phyloP scores from a whole-genome alignment of 2,329 filamentous ascomycete genomes.

The Berkeleyomyces basicola region DNA sequence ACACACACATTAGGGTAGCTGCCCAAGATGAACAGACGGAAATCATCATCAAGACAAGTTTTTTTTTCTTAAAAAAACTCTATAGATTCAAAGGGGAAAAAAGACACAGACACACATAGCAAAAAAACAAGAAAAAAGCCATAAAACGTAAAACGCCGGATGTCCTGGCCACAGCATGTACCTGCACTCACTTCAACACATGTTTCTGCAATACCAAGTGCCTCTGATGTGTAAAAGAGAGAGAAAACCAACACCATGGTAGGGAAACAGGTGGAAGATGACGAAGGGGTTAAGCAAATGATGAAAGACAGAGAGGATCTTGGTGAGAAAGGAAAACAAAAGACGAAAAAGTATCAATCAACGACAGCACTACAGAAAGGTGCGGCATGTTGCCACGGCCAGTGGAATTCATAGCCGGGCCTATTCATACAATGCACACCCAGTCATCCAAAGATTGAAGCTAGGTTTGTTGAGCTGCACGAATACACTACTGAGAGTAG shows the following conservation, averaged over 20 bases:
- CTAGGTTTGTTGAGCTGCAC: not conserved
- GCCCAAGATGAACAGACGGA: not conserved
- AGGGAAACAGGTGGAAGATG: constrained; percentile 1
- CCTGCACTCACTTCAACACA: constrained; percentile 1
- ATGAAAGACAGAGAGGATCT: not conserved
- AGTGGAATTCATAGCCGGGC: no score
- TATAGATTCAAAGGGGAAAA: constrained; percentile 1
- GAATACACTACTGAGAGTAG: not conserved
- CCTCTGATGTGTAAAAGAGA: not conserved
- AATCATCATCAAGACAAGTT: not conserved
- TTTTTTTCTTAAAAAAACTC: not conserved
- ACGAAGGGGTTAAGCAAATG: not conserved
- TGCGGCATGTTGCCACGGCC: no score
- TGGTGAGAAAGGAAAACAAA: not conserved
- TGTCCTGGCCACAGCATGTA: constrained; percentile 2
- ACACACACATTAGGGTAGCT: not conserved
- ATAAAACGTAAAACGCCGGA: constrained; percentile 6
- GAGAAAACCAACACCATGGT: not conserved
- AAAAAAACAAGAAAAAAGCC: constrained; percentile 2
- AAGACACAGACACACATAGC: not conserved
- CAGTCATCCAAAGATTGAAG: not conserved
- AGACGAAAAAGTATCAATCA: not conserved
- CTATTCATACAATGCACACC: not conserved
- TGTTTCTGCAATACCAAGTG: constrained; percentile 1
- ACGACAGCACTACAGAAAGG: not conserved